Percentiles rank a stretch among this genome's conserved stretches.
Conservation (phyloP, 306 rosid genomes). For the Lathyrus aphaca region DNA sequence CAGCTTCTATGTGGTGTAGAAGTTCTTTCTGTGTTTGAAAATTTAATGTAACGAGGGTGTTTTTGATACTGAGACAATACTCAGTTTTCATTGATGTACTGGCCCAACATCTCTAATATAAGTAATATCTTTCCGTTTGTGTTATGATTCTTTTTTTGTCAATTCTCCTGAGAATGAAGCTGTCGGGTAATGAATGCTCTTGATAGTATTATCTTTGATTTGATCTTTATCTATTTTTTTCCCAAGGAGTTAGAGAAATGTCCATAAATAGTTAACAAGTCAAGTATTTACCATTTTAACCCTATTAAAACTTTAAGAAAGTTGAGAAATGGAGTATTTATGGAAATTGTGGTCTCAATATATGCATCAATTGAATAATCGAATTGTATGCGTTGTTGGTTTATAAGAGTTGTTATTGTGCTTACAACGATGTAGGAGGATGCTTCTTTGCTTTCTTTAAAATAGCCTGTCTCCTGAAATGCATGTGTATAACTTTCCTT, state of each 20-base stretch:
- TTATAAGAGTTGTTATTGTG: neutral
- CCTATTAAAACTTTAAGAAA: neutral
- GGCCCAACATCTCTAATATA: conserved; percentile 39
- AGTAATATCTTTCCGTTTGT: conserved; percentile 48
- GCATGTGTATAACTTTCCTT: conserved; percentile 41
- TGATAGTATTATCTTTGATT: conserved; percentile 34
- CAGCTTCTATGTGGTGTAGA: conserved; percentile 48
- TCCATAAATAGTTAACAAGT: too few relatives aligned
- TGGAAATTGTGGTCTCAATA: neutral
- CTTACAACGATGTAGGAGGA: neutral
- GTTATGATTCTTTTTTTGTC: conserved; percentile 43
- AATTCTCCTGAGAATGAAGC: conserved; percentile 40
- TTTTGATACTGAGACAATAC: conserved; percentile 45
- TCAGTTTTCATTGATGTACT: conserved; percentile 45
- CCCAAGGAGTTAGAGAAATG: neutral
- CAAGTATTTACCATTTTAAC: too few relatives aligned
- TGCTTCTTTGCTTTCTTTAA: neutral
- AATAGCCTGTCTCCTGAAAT: neutral
- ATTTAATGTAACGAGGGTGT: conserved; percentile 31
- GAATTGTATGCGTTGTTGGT: too few relatives aligned
- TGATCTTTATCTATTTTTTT: neutral
- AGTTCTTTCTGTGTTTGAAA: conserved; percentile 46
- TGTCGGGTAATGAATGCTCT: conserved; percentile 49
- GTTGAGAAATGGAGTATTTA: neutral
- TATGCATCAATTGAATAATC: too few relatives aligned